A percentile compares a stretch with the other conserved stretches of the same genome.
phyloP scores from a whole-genome alignment of 73 alveolate species.

The Paramecium bursaria region DNA sequence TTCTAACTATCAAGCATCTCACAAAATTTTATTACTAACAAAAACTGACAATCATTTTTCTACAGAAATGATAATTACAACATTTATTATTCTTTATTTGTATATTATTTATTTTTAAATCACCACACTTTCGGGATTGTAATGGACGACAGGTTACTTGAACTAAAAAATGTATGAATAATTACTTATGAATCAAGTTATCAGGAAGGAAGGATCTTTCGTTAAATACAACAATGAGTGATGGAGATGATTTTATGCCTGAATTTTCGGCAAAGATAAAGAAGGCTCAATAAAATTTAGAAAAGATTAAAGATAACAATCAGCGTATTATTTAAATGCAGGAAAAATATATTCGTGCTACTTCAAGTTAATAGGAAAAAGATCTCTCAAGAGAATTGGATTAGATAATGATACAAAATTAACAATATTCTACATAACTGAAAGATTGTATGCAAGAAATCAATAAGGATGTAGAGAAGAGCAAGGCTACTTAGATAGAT shows the following conservation, averaged over 20 bases:
- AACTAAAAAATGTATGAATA: constrained; percentile 31
- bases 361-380: constrained; percentile 1
- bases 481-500: background rate
- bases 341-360: constrained; percentile 5
- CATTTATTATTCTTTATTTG: too few relatives aligned
- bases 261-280: background rate
- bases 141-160: constrained; percentile 51
- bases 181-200: constrained; percentile 12
- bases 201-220: constrained; percentile 25
- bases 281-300: constrained; percentile 30
- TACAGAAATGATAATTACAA: too few relatives aligned
- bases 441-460: constrained; percentile 21
- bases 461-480: constrained; percentile 15
- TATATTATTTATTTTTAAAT: too few relatives aligned
- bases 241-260: constrained; percentile 58
- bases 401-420: constrained; percentile 21
- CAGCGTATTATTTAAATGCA: constrained; percentile 1
- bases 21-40: too few relatives aligned
- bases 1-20: too few relatives aligned
- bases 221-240: constrained; percentile 9
- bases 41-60: too few relatives aligned
- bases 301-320: constrained; percentile 7
- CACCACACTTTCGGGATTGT: too few relatives aligned
- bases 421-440: background rate
- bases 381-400: constrained; percentile 47